phyloP scores from a whole-genome alignment of 2,329 filamentous ascomycete genomes.

The Ophiocordyceps australis region DNA sequence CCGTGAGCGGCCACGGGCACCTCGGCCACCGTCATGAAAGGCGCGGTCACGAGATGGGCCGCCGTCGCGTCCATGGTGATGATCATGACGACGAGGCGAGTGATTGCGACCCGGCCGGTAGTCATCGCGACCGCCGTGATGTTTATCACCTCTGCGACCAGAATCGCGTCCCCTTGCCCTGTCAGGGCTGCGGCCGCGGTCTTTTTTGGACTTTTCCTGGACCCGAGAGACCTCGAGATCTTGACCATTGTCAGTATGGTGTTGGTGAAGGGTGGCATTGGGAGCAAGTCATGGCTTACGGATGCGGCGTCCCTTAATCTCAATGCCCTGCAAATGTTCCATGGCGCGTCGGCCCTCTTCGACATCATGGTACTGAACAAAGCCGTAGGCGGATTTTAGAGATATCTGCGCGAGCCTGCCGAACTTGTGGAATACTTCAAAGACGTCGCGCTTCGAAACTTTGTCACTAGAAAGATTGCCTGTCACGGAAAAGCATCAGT shows the following conservation, averaged over 20 bases:
- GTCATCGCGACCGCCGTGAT: slow-evolving; percentile 37
- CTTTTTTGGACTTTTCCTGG: slow-evolving; percentile 55
- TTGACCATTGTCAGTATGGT: background rate
- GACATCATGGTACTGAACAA: slow-evolving; percentile 77
- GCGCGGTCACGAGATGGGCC: slow-evolving; percentile 31
- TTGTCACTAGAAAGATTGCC: slow-evolving; percentile 87
- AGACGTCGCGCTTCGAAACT: slow-evolving; percentile 85
- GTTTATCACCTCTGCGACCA: slow-evolving; percentile 23
- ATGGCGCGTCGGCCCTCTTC: slow-evolving; percentile 60
- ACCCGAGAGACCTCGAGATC: slow-evolving; percentile 82
- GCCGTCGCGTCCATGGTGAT: slow-evolving; percentile 44
- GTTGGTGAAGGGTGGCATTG: slow-evolving; percentile 12
- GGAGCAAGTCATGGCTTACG: slow-evolving; percentile 38
- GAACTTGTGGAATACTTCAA: slow-evolving; percentile 73
- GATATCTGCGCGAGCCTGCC: slow-evolving; percentile 86
- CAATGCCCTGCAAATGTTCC: slow-evolving; percentile 57
- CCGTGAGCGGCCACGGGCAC: slow-evolving; percentile 45
- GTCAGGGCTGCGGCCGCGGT: slow-evolving; percentile 41
- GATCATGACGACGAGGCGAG: slow-evolving; percentile 36
- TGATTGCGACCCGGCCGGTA: slow-evolving; percentile 44
- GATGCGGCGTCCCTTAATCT: slow-evolving; percentile 80
- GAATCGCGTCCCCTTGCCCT: slow-evolving; percentile 29
- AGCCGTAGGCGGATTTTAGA: slow-evolving; percentile 91
- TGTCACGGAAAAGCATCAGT: slow-evolving; percentile 17
- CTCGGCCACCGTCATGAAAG: slow-evolving; percentile 18